phyloP scores from a whole-genome alignment of 805 yeast genomes.

The Saccharomycopsis guyanensis region DNA sequence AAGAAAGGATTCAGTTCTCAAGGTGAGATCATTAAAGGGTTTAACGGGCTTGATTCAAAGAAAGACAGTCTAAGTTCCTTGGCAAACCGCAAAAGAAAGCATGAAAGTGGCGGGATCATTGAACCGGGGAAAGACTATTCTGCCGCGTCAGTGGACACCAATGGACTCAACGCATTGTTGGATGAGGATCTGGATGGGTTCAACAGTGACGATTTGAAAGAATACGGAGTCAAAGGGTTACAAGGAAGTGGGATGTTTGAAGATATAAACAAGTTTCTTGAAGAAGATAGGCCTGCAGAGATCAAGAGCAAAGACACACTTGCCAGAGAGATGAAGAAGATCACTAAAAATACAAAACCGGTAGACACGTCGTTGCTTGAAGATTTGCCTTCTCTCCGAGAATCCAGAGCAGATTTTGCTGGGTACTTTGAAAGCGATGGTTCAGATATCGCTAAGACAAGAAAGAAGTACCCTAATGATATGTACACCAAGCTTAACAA shows the following conservation, averaged over 20 bases:
- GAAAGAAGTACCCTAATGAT: slow-evolving; percentile 9
- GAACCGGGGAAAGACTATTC: not conserved
- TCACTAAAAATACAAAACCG: not conserved
- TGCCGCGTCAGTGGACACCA: not conserved
- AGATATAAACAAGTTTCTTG: slow-evolving; percentile 7
- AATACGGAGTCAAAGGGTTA: slow-evolving; percentile 1
- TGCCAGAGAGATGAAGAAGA: not conserved
- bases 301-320: not conserved
- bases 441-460: slow-evolving; percentile 5
- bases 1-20: not conserved
- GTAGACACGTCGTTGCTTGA: not conserved
- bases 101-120: not conserved
- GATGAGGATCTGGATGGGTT: not conserved
- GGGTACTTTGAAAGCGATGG: slow-evolving; percentile 12
- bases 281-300: slow-evolving; percentile 1
- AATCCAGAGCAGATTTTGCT: not conserved
- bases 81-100: not conserved
- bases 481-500: slow-evolving; percentile 2
- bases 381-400: not conserved
- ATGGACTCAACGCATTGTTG: not conserved
- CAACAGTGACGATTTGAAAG: slow-evolving; percentile 3
- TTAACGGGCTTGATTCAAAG: not conserved
- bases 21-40: not conserved
- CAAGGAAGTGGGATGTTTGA: slow-evolving; percentile 2
- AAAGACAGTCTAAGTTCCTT: not conserved